Base-by-base conservation (phyloP, 345 rosid genomes). In the Reutealis trisperma region DNA sequence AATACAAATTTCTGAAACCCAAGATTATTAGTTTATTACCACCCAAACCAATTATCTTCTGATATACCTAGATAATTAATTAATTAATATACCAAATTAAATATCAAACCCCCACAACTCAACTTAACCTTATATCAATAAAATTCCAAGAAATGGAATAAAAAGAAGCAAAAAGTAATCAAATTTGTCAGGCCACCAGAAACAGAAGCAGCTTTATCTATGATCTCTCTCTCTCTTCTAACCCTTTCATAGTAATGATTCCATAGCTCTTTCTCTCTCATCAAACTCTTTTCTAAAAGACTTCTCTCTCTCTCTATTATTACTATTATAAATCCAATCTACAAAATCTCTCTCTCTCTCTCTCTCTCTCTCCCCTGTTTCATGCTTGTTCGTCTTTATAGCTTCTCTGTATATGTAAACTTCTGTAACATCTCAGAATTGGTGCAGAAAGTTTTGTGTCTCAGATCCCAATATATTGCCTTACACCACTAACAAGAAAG, bases 381-480 rank as follows among this genome's bases (percentile, higher is more conserved):
- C 71, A 70, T 75, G 72, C 84, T 83, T 78, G 70, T 68, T 24
- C 72, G 12, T 67, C 47, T 69, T 70, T 24, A 6, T 72, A 24
- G 27, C 15, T 72, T 80, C 67, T 78, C 63, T 79, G 76, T 67
- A 25, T 63, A 32, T 57, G 74, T 42, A 64, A 74, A 72, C 73
- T 82, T 81, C 81, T 77, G 79, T 65, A 71, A 55, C 16, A 77
- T 71, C 30, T 47, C 86, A 81, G 87, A 65, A 58, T 44, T 62
- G 76, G 82, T 82, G 55, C 90, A 88, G 87, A 81, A 83, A 85
- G 86, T 78, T 71, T 75, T 67, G 81, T 71, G 79, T 80, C 76
- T 78, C 89, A 71, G 88, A 88, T 88, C 91, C 91, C 91, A 81
- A 88, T 68, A 79, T 64, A 41, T 62, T 49, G 66, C 60, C 45